Evolutionary conservation across 108 stramenopile genomes (phyloP), one percentile per base, ranked within the genome.

Genomic region (Skeletonema grethae): DNA sequence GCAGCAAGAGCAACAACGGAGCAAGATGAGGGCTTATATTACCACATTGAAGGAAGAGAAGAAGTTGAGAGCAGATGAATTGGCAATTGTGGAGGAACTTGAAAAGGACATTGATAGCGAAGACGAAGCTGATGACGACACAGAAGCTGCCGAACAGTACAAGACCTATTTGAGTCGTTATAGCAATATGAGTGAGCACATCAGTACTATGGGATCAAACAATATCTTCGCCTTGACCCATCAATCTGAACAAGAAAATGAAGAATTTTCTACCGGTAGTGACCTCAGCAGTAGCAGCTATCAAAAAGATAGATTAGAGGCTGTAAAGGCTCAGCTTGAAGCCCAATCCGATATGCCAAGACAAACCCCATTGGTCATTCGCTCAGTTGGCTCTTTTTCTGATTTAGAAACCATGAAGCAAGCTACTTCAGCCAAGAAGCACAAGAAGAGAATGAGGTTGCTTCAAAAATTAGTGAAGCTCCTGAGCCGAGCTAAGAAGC

Each of bases 101-200:
- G 50, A 53, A 8, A 53, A 53, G 50, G 50, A 53, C 22, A 53
- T 53, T 53, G 50, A 53, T 9, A 53, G 50, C 8, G 50, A 53
- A 7, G 50, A 53, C 7, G 50, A 53, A 5, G 50, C 15, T 24
- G 50, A 8, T 53, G 2, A 53, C 7, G 50, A 53, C 22, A 22
- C 9, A 15, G 50, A 24, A 2, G 8, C 7, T 6, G 50, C 50
- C 7, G 20, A 20, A 20, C 22, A 53, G n/a, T 53, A 53, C 22
- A 4, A 53, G 22, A 7, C 15, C 0, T 53, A 53, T 6, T 53
- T 53, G 50, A 53, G 50, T 22, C 22, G 7, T 22, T 53, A 53
- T 24, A 22, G 46, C n/a, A 48, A 7, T 16, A 48, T 48, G 46
- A 48, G 46, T 48, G 46, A 48, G 46, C n/a, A 48, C 18, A 48